Evolutionary conservation across 2,329 filamentous ascomycete genomes (phyloP), one percentile per base, ranked within the genome.

Genomic region (Delphinella strobiligena): DNA sequence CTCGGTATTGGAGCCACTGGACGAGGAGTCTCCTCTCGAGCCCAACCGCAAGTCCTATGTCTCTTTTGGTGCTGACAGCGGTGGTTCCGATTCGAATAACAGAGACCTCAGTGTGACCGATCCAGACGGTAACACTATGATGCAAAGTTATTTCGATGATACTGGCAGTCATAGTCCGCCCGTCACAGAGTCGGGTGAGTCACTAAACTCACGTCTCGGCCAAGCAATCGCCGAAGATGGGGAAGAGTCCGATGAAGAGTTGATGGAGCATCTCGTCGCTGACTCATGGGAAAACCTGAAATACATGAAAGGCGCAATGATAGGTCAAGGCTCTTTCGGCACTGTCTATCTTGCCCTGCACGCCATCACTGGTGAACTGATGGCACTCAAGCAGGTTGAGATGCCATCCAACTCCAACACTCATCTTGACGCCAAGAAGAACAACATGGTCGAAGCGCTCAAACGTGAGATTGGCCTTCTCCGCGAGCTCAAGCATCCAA

Each of bases 241-340:
- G 24, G 89, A 95, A 56, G 91, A 93, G 52, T 78, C 78, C 5
- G 89, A 96, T 52, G 84, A 88, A 54, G 88, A 91, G 51, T 71
- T 96, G 16, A 78, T 82, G 51, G 88, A 88, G 54, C 95, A 95
- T 69, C 71, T 96, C 31, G 79, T 86, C 24, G 85, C 86, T 47
- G 86, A 95, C 56, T 93, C 86, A 7, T 96, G 91, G 78, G 88
- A 93, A 48, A 88, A 94, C 47, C 83, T 89, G 66, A 93, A 94
- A 61, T 98, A 93, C 84, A 96, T 98, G 87, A 95, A 96, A 68
- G 91, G 91, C 55, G 88, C 89, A 22, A 71, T 96, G 47, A 98
- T 98, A 49, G 91, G 91, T 22, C 87, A 95, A 62, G 91, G 91
- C 47, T 95, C 88, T 4, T 98, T 98, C 54, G 91, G 91, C 53